Evolutionary conservation across 129 eudicot species (phyloP), one percentile per base, ranked within the genome.

Genomic region (Saposhnikovia divaricata): DNA sequence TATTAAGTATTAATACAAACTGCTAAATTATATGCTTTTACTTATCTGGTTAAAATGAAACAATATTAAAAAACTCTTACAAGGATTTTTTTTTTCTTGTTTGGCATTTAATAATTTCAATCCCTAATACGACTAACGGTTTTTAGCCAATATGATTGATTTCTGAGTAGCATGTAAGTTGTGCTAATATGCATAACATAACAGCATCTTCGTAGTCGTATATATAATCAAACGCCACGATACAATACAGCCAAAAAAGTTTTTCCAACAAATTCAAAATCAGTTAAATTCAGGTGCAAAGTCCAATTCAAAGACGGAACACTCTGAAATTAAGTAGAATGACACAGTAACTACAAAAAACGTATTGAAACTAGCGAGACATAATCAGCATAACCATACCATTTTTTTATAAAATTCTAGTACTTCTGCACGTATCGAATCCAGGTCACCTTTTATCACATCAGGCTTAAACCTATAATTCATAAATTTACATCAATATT

Each of bases 381-480:
- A 0, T 12, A 66, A 0, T 28, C 7, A 10, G 23, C 4, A 31
- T 14, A 68, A 68, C 42, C 73, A 79, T 87, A 91, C 97, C 86
- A 85, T 71, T 31, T 85, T 78, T 74, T 50, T 65, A 81, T 94
- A 94, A 85, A 88, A 94, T 73, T 80, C 81, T 75, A 85, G 45
- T 79, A 94, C 98, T 45, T 91, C 98, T 40, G 82, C 77, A 81
- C 97, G 88, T 40, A 94, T 78, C 16, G 98, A 94, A 85, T 94
- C 98, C 97, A 94, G 80, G 83, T 94, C 98, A 74, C 98, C 98
- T 82, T 90, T 94, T 70, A 94, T 91, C 45, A 86, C 85, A 82
- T 91, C 93, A 45, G 98, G 98, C 88, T 87, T 91, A 86, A 88
- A 94, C 89, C 98, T 94, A 83, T 39, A 80, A 71, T 75, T 72